phyloP scores from a whole-genome alignment of 139 green algal species.

The Penium margaritaceum region DNA sequence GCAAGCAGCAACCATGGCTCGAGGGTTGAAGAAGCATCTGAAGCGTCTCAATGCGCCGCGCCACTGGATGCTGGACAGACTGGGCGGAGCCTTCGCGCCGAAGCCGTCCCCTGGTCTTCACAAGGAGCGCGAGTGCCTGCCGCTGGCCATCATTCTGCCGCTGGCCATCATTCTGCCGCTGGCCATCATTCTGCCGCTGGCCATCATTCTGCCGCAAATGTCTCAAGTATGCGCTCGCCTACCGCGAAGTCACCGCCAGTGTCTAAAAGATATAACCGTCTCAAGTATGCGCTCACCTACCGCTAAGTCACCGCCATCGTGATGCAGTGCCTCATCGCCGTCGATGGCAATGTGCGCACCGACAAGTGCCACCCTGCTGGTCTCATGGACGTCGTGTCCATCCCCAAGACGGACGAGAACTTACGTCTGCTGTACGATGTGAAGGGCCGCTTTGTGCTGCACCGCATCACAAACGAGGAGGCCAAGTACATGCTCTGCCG shows the following conservation, averaged over 20 bases:
- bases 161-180: too few species aligned
- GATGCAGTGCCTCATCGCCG: conserved; percentile 90
- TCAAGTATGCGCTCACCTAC: conserved; percentile 98
- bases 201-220: too few species aligned
- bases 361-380: conserved; percentile 89
- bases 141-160: conserved; percentile 88
- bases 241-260: too few species aligned
- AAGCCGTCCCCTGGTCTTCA: conserved; percentile 89
- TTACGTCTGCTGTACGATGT: conserved; percentile 88
- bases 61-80: conserved; percentile 99
- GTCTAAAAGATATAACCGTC: too few species aligned
- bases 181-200: too few species aligned
- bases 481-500: conserved; percentile 95
- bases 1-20: too few species aligned
- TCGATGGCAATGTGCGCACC: conserved; percentile 94
- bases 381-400: conserved; percentile 93
- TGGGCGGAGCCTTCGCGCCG: conserved; percentile 94
- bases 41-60: conserved; percentile 94
- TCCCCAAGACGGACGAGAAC: conserved; percentile 87
- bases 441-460: conserved; percentile 95
- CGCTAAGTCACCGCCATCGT: conserved; percentile 91
- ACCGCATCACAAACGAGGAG: conserved; percentile 91
- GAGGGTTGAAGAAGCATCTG: conserved; percentile 89
- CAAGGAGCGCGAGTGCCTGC: conserved; percentile 95
- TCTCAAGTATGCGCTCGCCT: too few species aligned